phyloP scores from a whole-genome alignment of 345 rosid species.

The Hypericum androsaemum region DNA sequence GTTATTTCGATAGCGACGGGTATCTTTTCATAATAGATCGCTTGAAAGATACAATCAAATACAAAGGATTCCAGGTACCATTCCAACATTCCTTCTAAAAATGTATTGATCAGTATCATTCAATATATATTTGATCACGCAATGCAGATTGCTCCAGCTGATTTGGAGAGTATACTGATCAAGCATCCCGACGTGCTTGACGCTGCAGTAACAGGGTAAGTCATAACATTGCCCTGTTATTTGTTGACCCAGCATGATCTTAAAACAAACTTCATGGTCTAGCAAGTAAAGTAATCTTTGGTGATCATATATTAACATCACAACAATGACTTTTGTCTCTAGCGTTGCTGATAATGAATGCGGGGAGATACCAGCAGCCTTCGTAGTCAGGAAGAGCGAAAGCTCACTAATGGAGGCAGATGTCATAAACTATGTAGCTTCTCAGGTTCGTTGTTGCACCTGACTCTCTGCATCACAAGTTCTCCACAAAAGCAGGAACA shows the following conservation, averaged over 20 bases:
- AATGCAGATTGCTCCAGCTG: constrained; percentile 81
- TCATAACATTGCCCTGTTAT: neutral
- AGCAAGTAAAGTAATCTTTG: too few relatives aligned
- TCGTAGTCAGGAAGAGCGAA: constrained; percentile 48
- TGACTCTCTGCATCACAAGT: neutral
- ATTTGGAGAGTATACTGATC: constrained; percentile 62
- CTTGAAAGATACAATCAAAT: constrained; percentile 74
- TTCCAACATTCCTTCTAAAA: too few relatives aligned
- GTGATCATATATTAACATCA: too few relatives aligned
- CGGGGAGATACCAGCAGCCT: constrained; percentile 85
- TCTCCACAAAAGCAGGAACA: neutral
- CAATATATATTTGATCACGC: too few relatives aligned
- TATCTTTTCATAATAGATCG: constrained; percentile 57
- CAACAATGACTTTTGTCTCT: neutral
- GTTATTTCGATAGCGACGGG: constrained; percentile 67
- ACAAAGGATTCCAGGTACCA: constrained; percentile 78
- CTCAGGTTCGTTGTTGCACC: constrained; percentile 33
- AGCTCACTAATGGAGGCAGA: constrained; percentile 36
- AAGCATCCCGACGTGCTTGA: constrained; percentile 67
- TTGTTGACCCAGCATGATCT: too few relatives aligned
- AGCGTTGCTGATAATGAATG: constrained; percentile 42
- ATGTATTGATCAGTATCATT: too few relatives aligned
- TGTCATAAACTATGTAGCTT: constrained; percentile 45
- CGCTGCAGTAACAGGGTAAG: constrained; percentile 70
- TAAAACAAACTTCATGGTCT: too few relatives aligned